phyloP scores from a whole-genome alignment of 345 rosid genomes.

The Sonneratia alba region DNA sequence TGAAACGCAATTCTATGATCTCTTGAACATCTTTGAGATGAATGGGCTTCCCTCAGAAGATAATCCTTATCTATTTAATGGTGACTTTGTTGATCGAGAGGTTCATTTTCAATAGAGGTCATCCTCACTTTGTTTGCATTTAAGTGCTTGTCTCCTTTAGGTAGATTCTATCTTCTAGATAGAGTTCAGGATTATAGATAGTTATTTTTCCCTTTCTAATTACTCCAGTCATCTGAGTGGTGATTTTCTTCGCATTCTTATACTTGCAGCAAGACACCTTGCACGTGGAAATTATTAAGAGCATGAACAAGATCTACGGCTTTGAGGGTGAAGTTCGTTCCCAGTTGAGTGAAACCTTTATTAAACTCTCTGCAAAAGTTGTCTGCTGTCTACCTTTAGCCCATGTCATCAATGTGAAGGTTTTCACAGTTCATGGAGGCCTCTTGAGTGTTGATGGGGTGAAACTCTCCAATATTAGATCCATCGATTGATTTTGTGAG shows the following conservation, averaged over 20 bases:
- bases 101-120: slow-evolving; percentile 89
- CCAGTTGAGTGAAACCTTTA: slow-evolving; percentile 82
- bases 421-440: slow-evolving; percentile 94
- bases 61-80: slow-evolving; percentile 93
- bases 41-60: slow-evolving; percentile 96
- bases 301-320: slow-evolving; percentile 99
- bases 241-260: slow-evolving; percentile 7
- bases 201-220: not conserved
- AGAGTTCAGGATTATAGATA: not conserved
- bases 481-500: slow-evolving; percentile 87
- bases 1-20: slow-evolving; percentile 80
- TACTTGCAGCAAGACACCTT: slow-evolving; percentile 70
- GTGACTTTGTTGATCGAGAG: slow-evolving; percentile 98
- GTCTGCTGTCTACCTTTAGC: slow-evolving; percentile 95
- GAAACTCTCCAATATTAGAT: slow-evolving; percentile 77
- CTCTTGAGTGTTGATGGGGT: slow-evolving; percentile 96
- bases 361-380: slow-evolving; percentile 93
- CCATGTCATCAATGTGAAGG: slow-evolving; percentile 71
- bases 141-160: slow-evolving; percentile 90
- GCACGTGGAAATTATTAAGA: slow-evolving; percentile 97
- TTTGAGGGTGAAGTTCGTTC: slow-evolving; percentile 98
- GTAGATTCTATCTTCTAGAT: slow-evolving; percentile 21
- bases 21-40: slow-evolving; percentile 82
- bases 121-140: slow-evolving; percentile 91
- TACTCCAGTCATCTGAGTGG: not conserved